Evolutionary conservation across 2,329 filamentous ascomycete species (phyloP).

Genomic region (Penicillium sp.): DNA sequence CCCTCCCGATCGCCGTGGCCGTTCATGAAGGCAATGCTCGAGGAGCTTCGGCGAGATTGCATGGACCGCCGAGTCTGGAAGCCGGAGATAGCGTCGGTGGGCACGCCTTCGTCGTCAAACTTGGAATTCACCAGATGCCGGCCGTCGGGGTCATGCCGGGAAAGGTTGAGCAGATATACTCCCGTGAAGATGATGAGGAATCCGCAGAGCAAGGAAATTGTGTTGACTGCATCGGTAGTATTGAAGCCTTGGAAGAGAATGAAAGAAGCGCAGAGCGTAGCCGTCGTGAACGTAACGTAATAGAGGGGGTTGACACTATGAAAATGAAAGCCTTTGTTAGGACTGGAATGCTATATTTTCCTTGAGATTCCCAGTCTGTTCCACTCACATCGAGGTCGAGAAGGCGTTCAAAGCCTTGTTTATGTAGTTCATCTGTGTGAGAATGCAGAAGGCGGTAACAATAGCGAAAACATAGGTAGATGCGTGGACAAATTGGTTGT

Average conservation of each 20-base stretch:
- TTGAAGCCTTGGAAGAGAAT: conserved; percentile 97
- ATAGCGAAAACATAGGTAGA: conserved; percentile 98
- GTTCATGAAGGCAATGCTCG: conserved; percentile 62
- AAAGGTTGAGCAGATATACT: conserved; percentile 95
- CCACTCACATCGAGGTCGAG: conserved; percentile 88
- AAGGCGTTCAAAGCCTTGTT: conserved; percentile 98
- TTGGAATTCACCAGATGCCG: conserved; percentile 65
- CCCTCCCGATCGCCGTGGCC: conserved; percentile 71
- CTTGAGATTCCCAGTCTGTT: neutral
- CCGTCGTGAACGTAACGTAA: conserved; percentile 96
- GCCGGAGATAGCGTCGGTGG: conserved; percentile 87
- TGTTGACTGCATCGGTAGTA: conserved; percentile 88
- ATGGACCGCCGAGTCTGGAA: conserved; percentile 91
- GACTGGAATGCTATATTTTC: neutral
- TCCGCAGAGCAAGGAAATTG: conserved; percentile 85
- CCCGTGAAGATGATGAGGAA: conserved; percentile 95
- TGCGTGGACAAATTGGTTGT: conserved; percentile 93
- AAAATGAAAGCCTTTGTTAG: conserved; percentile 10
- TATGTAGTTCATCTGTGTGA: conserved; percentile 99
- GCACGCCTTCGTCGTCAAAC: conserved; percentile 67
- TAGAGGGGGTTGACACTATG: conserved; percentile 89
- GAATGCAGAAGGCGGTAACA: conserved; percentile 86
- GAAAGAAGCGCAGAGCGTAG: conserved; percentile 90
- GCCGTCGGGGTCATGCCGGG: conserved; percentile 84
- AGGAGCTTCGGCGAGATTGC: conserved; percentile 77